A percentile compares a stretch with the other conserved stretches of the same genome.
Evolutionary conservation across 495 filamentous ascomycete genomes (phyloP).

Genomic region (Bryoglossum gracile): DNA sequence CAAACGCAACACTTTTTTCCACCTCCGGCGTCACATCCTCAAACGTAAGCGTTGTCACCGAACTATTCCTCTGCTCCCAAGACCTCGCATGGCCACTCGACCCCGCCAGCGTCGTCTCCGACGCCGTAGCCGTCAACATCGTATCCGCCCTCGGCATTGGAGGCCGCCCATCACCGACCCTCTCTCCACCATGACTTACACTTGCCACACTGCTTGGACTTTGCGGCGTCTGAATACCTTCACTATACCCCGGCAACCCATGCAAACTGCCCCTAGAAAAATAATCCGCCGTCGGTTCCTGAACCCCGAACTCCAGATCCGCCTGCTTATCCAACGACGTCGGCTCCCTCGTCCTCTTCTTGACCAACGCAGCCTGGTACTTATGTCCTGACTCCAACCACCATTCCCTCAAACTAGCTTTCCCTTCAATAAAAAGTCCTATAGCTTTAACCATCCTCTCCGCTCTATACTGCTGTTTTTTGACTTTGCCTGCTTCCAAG

Average conservation of each 20-base stretch:
- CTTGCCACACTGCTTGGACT: conserved; percentile 9
- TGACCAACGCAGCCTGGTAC: conserved; percentile 2
- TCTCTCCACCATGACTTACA: not conserved
- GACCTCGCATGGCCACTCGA: conserved; percentile 11
- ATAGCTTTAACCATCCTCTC: conserved; percentile 35
- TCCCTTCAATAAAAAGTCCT: conserved; percentile 31
- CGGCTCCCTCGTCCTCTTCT: conserved; percentile 6
- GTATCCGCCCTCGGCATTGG: conserved; percentile 11
- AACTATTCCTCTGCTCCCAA: conserved; percentile 14
- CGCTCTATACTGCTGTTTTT: conserved; percentile 29
- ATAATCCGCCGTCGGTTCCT: conserved; percentile 18
- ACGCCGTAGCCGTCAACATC: conserved; percentile 3
- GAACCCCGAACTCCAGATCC: conserved; percentile 24
- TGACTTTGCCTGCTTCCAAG: conserved; percentile 32
- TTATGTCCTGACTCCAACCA: conserved; percentile 23
- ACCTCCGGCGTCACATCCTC: conserved; percentile 4
- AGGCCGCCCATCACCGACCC: conserved; percentile 14
- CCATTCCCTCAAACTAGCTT: conserved; percentile 24
- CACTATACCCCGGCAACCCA: conserved; percentile 6
- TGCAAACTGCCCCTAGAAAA: conserved; percentile 15
- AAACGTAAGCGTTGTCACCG: conserved; percentile 16
- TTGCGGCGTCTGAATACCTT: not conserved
- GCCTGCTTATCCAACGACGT: conserved; percentile 13
- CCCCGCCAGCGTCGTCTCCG: conserved; percentile 3
- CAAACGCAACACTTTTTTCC: conserved; percentile 23